Evolutionary conservation across 1,284 basidiomycete genomes (phyloP), one percentile per base, ranked within the genome.

Genomic region (Cryptococcus depauperatus): DNA sequence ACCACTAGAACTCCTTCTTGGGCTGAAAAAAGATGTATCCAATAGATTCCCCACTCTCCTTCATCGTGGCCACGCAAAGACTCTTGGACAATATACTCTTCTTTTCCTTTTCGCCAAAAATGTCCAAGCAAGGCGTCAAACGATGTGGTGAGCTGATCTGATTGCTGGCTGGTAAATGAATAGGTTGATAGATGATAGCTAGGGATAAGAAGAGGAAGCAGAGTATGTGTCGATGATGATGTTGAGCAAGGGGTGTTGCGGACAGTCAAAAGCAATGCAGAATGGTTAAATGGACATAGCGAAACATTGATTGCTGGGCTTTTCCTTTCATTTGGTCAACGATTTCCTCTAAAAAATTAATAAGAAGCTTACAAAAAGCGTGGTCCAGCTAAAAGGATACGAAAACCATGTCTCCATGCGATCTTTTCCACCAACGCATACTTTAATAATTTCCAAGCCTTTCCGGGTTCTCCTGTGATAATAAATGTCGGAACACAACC

Each of bases 1-100:
- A 68, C 47, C 3, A 62, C 62, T 3, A 68, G 26, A 3, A 68
- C 52, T 11, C 66, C 66, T 26, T 55, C 44, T 30, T 26, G 29
- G 19, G 32, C n/a, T 42, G 46, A 39, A 49, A 52, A 48, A n/a
- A 57, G 30, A 0, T 61, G 61, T 1, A 64, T 57, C 56, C 62
- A 66, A 51, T 51, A 61, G 19, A 64, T 43, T 14, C 55, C 51
- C 59, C 61, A 66, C 23, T 61, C 57, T 0, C 51, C 25, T 5
- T 46, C 46, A 0, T n/a, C 18, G 19, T 29, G 38, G 21, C 32
- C 25, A 30, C 11, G 16, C 6, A 37, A 18, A 11, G 14, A 21
- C 11, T 32, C 43, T 8, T 29, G 6, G 5, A 39, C 19, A 3
- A 26, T 7, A 21, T 8, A 16, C 7, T 26, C 9, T 9, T 18